Conservation (phyloP, 2,329 filamentous ascomycete species). For the Monosporascus sp. region DNA sequence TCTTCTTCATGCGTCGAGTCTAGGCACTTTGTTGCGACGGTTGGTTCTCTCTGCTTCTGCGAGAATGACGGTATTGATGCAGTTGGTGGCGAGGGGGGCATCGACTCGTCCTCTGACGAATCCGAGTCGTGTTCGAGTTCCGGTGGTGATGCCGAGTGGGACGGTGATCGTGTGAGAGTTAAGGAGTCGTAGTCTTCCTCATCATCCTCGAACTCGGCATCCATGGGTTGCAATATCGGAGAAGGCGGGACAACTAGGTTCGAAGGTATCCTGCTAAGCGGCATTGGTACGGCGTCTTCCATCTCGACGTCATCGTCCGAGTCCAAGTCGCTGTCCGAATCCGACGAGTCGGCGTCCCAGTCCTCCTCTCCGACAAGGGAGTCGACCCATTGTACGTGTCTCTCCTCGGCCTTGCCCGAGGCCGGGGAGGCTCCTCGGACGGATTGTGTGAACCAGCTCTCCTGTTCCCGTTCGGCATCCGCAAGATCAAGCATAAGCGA, state of each 20-base stretch:
- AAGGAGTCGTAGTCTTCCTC: slow-evolving; percentile 58
- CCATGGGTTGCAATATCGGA: slow-evolving; percentile 30
- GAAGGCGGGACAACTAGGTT: slow-evolving; percentile 22
- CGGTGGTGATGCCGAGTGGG: slow-evolving; percentile 60
- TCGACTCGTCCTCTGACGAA: slow-evolving; percentile 65
- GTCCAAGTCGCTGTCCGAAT: slow-evolving; percentile 47
- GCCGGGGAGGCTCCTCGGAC: slow-evolving; percentile 70
- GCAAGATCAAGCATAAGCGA: slow-evolving; percentile 86
- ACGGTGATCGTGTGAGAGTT: slow-evolving; percentile 62
- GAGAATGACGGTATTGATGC: slow-evolving; percentile 54
- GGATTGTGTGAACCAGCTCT: slow-evolving; percentile 96
- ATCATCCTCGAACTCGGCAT: slow-evolving; percentile 32
- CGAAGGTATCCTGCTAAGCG: slow-evolving; percentile 42
- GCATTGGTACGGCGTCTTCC: slow-evolving; percentile 34
- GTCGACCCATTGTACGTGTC: slow-evolving; percentile 85
- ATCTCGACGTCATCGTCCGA: slow-evolving; percentile 55
- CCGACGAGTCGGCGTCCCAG: slow-evolving; percentile 57
- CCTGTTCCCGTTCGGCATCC: slow-evolving; percentile 91
- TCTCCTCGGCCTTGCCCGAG: slow-evolving; percentile 50
- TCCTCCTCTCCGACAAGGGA: slow-evolving; percentile 70
- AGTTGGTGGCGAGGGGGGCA: slow-evolving; percentile 65
- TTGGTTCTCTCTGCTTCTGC: slow-evolving; percentile 46
- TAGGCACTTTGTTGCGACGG: slow-evolving; percentile 26
- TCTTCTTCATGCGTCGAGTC: slow-evolving; percentile 33
- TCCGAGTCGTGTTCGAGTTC: slow-evolving; percentile 67